Evolutionary conservation across 495 filamentous ascomycete genomes (phyloP).

Genomic region (Neurospora sp.): DNA sequence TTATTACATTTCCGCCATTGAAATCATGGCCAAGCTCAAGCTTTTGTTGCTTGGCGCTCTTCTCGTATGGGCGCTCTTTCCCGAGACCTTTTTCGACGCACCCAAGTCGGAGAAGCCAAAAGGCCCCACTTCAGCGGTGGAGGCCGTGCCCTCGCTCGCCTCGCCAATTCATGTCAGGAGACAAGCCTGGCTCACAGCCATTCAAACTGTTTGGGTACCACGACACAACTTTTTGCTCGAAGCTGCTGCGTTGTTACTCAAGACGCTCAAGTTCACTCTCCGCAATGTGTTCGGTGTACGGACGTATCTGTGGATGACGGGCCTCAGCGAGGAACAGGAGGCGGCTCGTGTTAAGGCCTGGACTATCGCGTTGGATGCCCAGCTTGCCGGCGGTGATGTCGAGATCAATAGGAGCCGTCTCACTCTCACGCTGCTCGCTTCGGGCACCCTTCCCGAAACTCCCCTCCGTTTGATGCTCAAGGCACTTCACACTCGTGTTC

Average conservation of each 20-base stretch:
- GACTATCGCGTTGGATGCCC: slow-evolving; percentile 89
- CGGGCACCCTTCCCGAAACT: slow-evolving; percentile 75
- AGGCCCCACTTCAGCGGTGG: slow-evolving; percentile 25
- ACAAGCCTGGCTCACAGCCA: slow-evolving; percentile 88
- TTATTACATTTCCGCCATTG: slow-evolving; percentile 29
- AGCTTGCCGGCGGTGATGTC: slow-evolving; percentile 85
- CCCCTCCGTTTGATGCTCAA: slow-evolving; percentile 84
- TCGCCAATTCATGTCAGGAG: slow-evolving; percentile 78
- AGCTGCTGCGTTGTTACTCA: slow-evolving; percentile 65
- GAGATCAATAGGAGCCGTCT: slow-evolving; percentile 83
- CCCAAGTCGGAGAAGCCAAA: slow-evolving; percentile 25
- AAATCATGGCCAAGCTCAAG: slow-evolving; percentile 42
- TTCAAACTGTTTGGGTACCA: slow-evolving; percentile 92
- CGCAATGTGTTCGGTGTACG: slow-evolving; percentile 67
- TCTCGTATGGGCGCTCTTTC: slow-evolving; percentile 56
- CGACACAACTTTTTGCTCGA: slow-evolving; percentile 77
- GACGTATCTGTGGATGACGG: slow-evolving; percentile 65
- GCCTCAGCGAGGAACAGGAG: slow-evolving; percentile 77
- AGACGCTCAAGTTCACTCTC: slow-evolving; percentile 71
- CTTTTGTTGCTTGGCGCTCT: slow-evolving; percentile 52
- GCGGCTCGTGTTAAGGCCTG: slow-evolving; percentile 81
- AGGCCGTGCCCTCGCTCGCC: slow-evolving; percentile 56
- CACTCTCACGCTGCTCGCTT: slow-evolving; percentile 78
- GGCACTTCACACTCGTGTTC: slow-evolving; percentile 78
- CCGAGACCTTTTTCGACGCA: slow-evolving; percentile 49